A percentile compares a stretch with the other conserved stretches of the same genome.
phyloP scores from a whole-genome alignment of 352 stramenopile genomes.

The Phytopythium delawarense region DNA sequence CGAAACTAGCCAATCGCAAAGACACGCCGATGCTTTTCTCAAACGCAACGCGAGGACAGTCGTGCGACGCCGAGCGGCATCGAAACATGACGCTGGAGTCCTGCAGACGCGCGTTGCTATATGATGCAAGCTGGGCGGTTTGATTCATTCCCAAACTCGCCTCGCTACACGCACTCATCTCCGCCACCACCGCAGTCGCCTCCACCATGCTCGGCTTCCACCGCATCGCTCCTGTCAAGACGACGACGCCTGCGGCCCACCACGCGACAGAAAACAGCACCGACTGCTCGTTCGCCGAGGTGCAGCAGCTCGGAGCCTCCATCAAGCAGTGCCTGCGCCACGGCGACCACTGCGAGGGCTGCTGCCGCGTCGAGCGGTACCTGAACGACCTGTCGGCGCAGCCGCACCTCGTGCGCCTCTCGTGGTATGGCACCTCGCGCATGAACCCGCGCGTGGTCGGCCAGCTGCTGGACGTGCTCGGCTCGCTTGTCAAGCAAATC shows the following conservation, averaged over 20 bases:
- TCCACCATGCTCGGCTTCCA: slow-evolving; percentile 3
- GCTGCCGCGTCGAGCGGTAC: slow-evolving; percentile 3
- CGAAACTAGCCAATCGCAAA: background rate
- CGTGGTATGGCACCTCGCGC: slow-evolving; percentile 1
- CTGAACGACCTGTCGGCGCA: background rate
- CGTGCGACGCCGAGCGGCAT: background rate
- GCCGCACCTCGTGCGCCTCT: slow-evolving; percentile 7
- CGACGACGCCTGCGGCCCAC: background rate
- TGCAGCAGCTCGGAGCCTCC: background rate
- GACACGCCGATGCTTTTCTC: background rate
- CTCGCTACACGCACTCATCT: background rate
- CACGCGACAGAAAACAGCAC: background rate
- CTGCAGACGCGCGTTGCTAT: background rate
- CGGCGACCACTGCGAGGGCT: slow-evolving; percentile 3
- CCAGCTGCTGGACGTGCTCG: slow-evolving; percentile 4
- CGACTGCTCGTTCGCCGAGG: slow-evolving; percentile 3
- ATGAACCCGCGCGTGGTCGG: slow-evolving; percentile 5
- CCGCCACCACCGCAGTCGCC: background rate
- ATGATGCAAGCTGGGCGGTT: background rate
- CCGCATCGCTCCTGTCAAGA: background rate
- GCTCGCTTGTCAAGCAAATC: slow-evolving; percentile 1
- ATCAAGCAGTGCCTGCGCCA: slow-evolving; percentile 3
- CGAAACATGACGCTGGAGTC: background rate
- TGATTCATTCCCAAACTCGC: slow-evolving; percentile 2
- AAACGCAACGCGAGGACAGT: background rate